These are phyloP conservation scores for Pseudogymnoascus sp. DNA, from an alignment of 2,329 filamentous ascomycete genomes.

Conservation along the genomic window DNA sequence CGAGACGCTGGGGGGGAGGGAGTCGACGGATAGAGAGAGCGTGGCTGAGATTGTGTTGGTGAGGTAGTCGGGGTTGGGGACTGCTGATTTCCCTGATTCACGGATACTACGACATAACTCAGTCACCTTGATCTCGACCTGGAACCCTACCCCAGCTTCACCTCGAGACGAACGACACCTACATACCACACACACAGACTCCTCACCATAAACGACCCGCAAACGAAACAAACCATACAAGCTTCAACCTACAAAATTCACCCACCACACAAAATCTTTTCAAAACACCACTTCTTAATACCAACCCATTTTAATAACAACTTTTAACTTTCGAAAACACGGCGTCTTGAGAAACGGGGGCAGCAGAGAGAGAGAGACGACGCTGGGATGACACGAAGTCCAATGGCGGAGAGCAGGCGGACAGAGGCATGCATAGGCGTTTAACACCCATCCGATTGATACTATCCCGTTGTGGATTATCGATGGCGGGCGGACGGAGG, in stretches of 20 bases:
- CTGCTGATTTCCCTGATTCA: no score
- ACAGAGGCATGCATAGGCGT: not conserved
- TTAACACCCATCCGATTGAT: not conserved
- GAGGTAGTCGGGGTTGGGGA: not conserved
- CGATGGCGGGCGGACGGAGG: not conserved
- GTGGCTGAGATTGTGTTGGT: not conserved
- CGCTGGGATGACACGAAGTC: not conserved
- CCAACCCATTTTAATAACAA: not conserved
- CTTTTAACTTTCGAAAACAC: not conserved
- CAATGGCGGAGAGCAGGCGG: no score
- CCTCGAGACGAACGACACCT: not conserved
- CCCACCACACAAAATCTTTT: not conserved
- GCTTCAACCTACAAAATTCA: not conserved
- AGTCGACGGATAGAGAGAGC: constrained; percentile 2
- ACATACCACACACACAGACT: not conserved
- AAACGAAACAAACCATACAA: not conserved
- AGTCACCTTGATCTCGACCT: no score
- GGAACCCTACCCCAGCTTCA: not conserved
- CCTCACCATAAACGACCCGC: not conserved
- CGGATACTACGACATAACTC: no score
- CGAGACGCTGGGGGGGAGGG: constrained; percentile 37
- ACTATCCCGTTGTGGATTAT: not conserved
- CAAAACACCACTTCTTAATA: not conserved
- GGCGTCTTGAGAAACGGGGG: not conserved
- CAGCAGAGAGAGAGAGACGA: not conserved